A percentile compares a stretch with the other conserved stretches of the same genome.
phyloP scores from a whole-genome alignment of 108 stramenopile species.

The Phaeodactylum tricornutum region DNA sequence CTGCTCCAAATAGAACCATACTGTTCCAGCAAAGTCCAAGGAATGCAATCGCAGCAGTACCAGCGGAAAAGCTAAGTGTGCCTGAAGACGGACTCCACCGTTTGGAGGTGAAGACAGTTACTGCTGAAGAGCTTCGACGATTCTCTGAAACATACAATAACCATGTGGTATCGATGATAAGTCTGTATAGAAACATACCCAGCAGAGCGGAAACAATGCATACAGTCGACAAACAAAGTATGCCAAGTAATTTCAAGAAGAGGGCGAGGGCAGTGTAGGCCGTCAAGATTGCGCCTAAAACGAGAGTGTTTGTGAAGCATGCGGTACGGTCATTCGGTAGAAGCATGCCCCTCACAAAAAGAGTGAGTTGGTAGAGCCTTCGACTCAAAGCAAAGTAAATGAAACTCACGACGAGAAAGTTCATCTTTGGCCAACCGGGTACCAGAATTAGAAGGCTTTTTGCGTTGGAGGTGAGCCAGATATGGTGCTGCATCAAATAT shows the following conservation, averaged over 20 bases:
- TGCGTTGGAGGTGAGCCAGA: constrained; percentile 89
- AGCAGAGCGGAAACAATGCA: too few relatives aligned
- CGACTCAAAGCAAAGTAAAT: constrained; percentile 51
- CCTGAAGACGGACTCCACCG: not conserved
- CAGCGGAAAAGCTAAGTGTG: constrained; percentile 16
- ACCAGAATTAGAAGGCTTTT: constrained; percentile 65
- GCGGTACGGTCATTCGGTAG: constrained; percentile 49
- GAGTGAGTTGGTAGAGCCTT: constrained; percentile 52
- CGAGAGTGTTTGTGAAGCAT: constrained; percentile 38
- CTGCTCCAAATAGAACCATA: constrained; percentile 46
- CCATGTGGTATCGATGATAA: too few relatives aligned
- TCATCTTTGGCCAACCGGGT: constrained; percentile 74
- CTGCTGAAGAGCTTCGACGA: not conserved
- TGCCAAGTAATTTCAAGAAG: constrained; percentile 22
- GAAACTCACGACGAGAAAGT: constrained; percentile 59
- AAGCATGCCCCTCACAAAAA: constrained; percentile 57
- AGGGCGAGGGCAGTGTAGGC: constrained; percentile 36
- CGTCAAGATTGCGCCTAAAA: constrained; percentile 21
- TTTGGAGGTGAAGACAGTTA: not conserved
- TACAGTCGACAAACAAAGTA: constrained; percentile 23
- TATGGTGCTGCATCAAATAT: constrained; percentile 97
- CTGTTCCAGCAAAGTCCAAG: constrained; percentile 49
- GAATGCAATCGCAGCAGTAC: constrained; percentile 21
- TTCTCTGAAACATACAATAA: too few relatives aligned
- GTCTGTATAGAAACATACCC: too few relatives aligned